Evolutionary conservation across 2,329 filamentous ascomycete species (phyloP).

Genomic region (Fusarium multiceps): DNA sequence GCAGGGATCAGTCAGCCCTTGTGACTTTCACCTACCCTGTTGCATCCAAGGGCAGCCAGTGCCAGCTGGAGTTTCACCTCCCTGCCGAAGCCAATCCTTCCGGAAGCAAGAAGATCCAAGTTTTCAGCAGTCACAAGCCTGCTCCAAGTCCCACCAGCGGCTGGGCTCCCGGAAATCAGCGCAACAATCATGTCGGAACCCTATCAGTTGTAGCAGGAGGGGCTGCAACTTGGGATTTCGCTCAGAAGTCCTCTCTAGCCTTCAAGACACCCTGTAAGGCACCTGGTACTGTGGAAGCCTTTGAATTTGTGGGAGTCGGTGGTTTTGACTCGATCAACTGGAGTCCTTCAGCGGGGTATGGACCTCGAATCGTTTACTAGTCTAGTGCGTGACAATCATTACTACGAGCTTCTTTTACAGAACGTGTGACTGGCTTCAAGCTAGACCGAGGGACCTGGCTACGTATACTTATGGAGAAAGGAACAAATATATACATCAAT

Average conservation of each 20-base stretch:
- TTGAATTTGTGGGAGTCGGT: slow-evolving; percentile 10
- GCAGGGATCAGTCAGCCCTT: slow-evolving; percentile 4
- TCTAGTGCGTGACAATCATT: too few species aligned
- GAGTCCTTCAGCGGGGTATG: neutral
- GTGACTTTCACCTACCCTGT: slow-evolving; percentile 1
- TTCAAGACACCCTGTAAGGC: slow-evolving; percentile 5
- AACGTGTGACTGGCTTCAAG: too few species aligned
- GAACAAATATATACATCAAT: too few species aligned
- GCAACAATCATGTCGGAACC: neutral
- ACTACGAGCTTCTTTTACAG: too few species aligned
- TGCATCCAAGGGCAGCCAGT: neutral
- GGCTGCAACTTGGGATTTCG: neutral
- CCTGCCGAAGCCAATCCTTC: neutral
- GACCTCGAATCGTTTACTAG: neutral
- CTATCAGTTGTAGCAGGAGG: neutral
- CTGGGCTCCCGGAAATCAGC: slow-evolving; percentile 4
- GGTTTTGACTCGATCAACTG: slow-evolving; percentile 3
- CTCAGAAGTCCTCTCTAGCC: slow-evolving; percentile 1
- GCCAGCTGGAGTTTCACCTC: slow-evolving; percentile 2
- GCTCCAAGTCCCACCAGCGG: neutral
- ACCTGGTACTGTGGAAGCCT: slow-evolving; percentile 5
- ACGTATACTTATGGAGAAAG: too few species aligned
- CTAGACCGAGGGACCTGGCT: too few species aligned
- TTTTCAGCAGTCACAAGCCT: neutral
- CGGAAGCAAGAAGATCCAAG: slow-evolving; percentile 5